Base-by-base conservation (phyloP, 345 rosid genomes). In the Raphanus sativus region DNA sequence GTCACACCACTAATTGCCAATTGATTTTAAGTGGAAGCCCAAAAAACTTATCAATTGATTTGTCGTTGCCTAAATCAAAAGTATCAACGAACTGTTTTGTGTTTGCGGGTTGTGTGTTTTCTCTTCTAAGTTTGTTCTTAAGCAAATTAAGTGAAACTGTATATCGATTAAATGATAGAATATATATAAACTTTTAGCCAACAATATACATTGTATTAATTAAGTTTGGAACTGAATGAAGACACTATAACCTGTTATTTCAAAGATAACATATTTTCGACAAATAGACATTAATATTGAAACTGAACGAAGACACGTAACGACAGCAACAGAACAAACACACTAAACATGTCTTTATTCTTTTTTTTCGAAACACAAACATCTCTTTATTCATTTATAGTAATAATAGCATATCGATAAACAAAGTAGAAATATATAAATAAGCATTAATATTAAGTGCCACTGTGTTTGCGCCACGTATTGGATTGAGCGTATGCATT, bases 401-500 rank as follows among this genome's bases (percentile, higher is more conserved):
- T 28, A 61, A 11, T 17, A 9, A 25, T 52, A 6, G 16, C 9
- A 52, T 52, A 52, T 15, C 58, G 25, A 16, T 15, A 52, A 52
- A 52, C 58, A 52, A 15, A 52, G 16, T 5, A 16, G 7, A 52
- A 60, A 34, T 34, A 74, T 38, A 6, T 5, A 73, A 17, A 6
- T 10, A 40, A 26, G 5, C 45, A 61, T 29, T 8, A 16, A 11
- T 29, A 62, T 6, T 4, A 65, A 29, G 28, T 15, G 36, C 17
- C 55, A 50, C 15, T 69, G 70, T 62, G 59, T 12, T 63, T 64
- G 38, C 50, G 76, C 60, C 76, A 77, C 81, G 76, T 70, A 77
- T 58, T 38, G 75, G 38, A 70, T 34, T 36, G 74, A 62, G 56
- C 64, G 69, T 68, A 69, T 32, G 25, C 10, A 6, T 33, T 26